These are phyloP conservation scores for Schwanniomyces sp. DNA, from an alignment of 805 yeast species.

Conservation along the genomic window DNA sequence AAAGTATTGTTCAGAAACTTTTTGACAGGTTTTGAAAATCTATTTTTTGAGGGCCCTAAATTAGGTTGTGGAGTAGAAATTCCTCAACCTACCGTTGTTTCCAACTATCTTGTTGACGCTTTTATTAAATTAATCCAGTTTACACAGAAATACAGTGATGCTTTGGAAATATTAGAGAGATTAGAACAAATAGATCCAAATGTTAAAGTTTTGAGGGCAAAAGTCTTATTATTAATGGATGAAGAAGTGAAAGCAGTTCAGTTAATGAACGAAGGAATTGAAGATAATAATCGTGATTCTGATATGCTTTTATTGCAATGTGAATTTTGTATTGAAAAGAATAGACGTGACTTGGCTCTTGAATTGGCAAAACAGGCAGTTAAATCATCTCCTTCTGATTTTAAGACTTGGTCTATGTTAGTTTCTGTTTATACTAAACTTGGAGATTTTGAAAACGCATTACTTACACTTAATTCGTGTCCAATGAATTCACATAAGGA, in stretches of 20 bases:
- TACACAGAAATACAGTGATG: conserved; percentile 64
- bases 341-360: conserved; percentile 55
- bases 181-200: conserved; percentile 52
- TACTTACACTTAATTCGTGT: conserved; percentile 72
- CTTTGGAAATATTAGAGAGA: conserved; percentile 55
- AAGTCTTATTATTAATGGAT: conserved; percentile 50
- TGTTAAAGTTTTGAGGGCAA: conserved; percentile 59
- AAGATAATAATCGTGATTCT: conserved; percentile 52
- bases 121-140: conserved; percentile 62
- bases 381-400: conserved; percentile 71
- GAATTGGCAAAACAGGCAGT: conserved; percentile 64
- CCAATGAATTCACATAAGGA: conserved; percentile 81
- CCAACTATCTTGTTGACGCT: conserved; percentile 75
- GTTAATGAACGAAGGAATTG: conserved; percentile 50
- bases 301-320: conserved; percentile 57
- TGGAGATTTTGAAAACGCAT: conserved; percentile 69
- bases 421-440: conserved; percentile 62
- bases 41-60: conserved; percentile 65
- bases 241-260: conserved; percentile 61
- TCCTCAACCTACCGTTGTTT: conserved; percentile 62
- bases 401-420: conserved; percentile 69
- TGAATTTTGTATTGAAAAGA: conserved; percentile 54
- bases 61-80: conserved; percentile 66
- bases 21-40: conserved; percentile 60
- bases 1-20: conserved; percentile 44